A percentile compares a stretch with the other conserved stretches of the same genome.
These are phyloP conservation scores for Chaetomium fimeti DNA, from an alignment of 495 filamentous ascomycete species.

Conservation along the genomic window DNA sequence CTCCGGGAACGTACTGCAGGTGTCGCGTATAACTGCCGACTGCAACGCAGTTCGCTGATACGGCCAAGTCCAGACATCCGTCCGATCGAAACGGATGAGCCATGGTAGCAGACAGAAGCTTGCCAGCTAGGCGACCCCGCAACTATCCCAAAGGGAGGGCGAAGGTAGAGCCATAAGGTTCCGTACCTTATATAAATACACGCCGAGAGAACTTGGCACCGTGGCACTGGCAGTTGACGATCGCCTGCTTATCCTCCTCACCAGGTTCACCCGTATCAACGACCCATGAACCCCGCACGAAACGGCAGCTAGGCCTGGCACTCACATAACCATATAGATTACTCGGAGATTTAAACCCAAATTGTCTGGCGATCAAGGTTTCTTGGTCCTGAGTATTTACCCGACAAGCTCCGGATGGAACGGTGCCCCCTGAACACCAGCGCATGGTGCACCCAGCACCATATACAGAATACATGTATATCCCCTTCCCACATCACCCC, in stretches of 20 bases:
- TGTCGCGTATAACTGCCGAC: too few species aligned
- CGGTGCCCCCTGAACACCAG: neutral
- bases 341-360: conserved; percentile 2
- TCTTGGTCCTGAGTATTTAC: conserved; percentile 5
- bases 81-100: too few species aligned
- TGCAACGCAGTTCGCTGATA: too few species aligned
- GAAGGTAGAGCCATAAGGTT: neutral
- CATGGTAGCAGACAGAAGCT: neutral
- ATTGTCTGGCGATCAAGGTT: neutral
- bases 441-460: neutral
- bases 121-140: neutral
- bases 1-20: too few species aligned
- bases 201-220: conserved; percentile 5
- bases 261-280: neutral
- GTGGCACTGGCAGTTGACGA: conserved; percentile 5
- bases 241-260: neutral
- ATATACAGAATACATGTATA: neutral
- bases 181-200: neutral
- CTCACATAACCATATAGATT: conserved; percentile 11
- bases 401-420: conserved; percentile 1
- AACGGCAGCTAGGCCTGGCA: neutral
- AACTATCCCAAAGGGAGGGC: neutral
- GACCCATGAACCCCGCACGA: neutral
- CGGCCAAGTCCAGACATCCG: too few species aligned
- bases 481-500: neutral